Evolutionary conservation across 192 early-diverging fungal species (phyloP).

Genomic region (Gryganskiella cystojenkinii): DNA sequence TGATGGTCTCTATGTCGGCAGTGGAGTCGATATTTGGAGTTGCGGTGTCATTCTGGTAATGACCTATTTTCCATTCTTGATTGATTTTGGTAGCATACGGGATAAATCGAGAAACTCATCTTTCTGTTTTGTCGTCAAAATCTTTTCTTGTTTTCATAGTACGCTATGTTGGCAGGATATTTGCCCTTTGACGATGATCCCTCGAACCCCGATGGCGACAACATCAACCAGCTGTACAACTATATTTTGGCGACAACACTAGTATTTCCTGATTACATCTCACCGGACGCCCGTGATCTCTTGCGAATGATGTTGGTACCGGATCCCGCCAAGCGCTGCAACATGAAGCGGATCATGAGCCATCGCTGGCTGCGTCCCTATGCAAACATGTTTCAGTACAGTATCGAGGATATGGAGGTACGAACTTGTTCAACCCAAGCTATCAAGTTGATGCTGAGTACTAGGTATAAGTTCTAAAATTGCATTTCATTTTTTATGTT

Average conservation of each 20-base stretch:
- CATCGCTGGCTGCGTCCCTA: constrained; percentile 74
- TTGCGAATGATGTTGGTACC: constrained; percentile 92
- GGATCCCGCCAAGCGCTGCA: constrained; percentile 83
- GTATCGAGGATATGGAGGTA: constrained; percentile 52
- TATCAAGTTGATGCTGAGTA: background rate
- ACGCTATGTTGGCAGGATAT: constrained; percentile 91
- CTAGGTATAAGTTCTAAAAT: background rate
- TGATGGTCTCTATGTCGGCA: constrained; percentile 95
- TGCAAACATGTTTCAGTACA: constrained; percentile 57
- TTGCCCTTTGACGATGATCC: constrained; percentile 94
- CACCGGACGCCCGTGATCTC: constrained; percentile 80
- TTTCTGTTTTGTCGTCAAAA: too few species aligned
- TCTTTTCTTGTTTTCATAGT: too few species aligned
- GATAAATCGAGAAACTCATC: too few species aligned
- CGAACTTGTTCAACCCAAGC: background rate
- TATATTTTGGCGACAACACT: constrained; percentile 84
- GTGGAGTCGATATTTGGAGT: constrained; percentile 97
- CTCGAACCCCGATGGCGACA: constrained; percentile 89
- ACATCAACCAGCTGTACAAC: constrained; percentile 86
- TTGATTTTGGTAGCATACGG: too few species aligned
- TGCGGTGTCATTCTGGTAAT: constrained; percentile 92
- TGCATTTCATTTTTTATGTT: background rate
- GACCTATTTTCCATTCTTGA: too few species aligned
- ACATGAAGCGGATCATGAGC: constrained; percentile 79
- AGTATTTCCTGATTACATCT: constrained; percentile 90